Evolutionary conservation across 805 yeast genomes (phyloP).

Genomic region (Wilhelminamyces savonicus): DNA sequence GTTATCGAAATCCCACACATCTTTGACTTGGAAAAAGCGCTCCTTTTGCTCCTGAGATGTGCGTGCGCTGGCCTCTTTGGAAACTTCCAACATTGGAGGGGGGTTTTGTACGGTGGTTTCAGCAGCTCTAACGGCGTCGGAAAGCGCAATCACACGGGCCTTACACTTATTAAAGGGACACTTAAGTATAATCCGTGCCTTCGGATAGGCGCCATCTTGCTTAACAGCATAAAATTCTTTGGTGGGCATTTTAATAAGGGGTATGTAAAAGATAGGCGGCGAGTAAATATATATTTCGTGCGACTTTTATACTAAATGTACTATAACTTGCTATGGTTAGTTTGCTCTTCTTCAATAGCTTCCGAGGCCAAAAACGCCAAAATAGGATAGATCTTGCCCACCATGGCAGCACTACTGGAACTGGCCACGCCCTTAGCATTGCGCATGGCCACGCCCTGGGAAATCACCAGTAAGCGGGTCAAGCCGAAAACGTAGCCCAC

Average conservation of each 20-base stretch:
- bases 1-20: constrained; percentile 77
- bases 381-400: constrained; percentile 28
- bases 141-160: constrained; percentile 17
- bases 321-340: no score
- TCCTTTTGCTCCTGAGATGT: constrained; percentile 3
- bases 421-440: constrained; percentile 47
- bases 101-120: constrained; percentile 12
- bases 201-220: constrained; percentile 6
- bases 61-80: constrained; percentile 1
- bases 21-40: constrained; percentile 40
- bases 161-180: constrained; percentile 18
- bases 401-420: constrained; percentile 41
- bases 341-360: no score
- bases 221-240: no score
- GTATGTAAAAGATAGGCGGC: no score
- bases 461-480: constrained; percentile 48
- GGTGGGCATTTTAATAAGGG: no score
- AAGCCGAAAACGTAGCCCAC: constrained; percentile 53
- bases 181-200: constrained; percentile 5
- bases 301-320: no score
- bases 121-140: constrained; percentile 4
- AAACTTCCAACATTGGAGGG: constrained; percentile 24
- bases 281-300: no score
- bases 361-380: constrained; percentile 30
- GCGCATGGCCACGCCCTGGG: constrained; percentile 59